These are phyloP conservation scores for Sequoiadendron giganteum DNA, from an alignment of 75 land plant genomes.

Conservation along the genomic window DNA sequence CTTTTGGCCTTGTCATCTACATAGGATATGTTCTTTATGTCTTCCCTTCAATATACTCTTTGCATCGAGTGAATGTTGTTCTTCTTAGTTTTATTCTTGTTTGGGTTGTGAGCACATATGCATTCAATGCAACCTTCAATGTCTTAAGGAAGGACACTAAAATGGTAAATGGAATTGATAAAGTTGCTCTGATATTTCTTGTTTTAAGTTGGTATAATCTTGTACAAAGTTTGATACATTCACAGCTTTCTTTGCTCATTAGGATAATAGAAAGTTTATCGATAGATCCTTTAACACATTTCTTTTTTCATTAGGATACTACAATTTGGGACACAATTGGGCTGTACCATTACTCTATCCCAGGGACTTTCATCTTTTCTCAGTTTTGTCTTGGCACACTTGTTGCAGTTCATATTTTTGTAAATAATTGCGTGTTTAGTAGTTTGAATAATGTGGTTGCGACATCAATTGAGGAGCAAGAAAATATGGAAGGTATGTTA, in stretches of 20 bases:
- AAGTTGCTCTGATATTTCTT: neutral
- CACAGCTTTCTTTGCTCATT: conserved; percentile 3
- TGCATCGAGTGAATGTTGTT: conserved; percentile 77
- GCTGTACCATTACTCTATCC: conserved; percentile 92
- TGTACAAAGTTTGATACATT: neutral
- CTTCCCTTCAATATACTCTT: conserved; percentile 67
- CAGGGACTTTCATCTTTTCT: conserved; percentile 82
- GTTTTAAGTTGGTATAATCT: neutral
- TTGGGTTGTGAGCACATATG: conserved; percentile 91
- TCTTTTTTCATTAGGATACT: conserved; percentile 57
- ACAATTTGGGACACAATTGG: conserved; percentile 91
- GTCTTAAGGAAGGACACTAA: conserved; percentile 48
- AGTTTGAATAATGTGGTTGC: conserved; percentile 45
- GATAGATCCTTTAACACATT: neutral
- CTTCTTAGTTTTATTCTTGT: conserved; percentile 89
- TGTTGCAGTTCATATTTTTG: conserved; percentile 84
- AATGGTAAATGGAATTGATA: conserved; percentile 45
- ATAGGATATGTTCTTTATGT: conserved; percentile 77
- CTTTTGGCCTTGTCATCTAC: conserved; percentile 83
- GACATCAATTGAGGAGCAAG: conserved; percentile 31
- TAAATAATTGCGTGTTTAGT: conserved; percentile 74
- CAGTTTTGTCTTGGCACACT: conserved; percentile 86
- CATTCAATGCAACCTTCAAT: conserved; percentile 83
- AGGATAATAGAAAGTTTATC: conserved; percentile 56
- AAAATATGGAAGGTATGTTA: conserved; percentile 49